These are phyloP conservation scores for Venturia effusa DNA, from an alignment of 2,329 filamentous ascomycete genomes.

Conservation along the genomic window DNA sequence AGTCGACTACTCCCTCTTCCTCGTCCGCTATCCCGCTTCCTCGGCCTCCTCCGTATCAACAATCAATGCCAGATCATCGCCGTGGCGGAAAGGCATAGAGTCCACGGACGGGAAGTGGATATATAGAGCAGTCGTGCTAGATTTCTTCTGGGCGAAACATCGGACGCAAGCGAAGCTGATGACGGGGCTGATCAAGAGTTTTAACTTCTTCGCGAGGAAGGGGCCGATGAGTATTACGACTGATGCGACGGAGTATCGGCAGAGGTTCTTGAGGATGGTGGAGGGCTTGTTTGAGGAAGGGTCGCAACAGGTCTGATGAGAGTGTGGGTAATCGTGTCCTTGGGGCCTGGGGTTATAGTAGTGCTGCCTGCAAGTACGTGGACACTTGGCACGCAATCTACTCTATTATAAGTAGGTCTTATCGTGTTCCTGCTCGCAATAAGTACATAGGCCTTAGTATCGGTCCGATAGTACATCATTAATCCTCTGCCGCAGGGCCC, in stretches of 20 bases:
- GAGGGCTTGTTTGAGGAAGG: slow-evolving; percentile 15
- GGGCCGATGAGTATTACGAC: slow-evolving; percentile 70
- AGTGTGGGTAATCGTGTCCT: too few species aligned
- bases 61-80: slow-evolving; percentile 15
- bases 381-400: too few species aligned
- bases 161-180: slow-evolving; percentile 54
- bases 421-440: too few species aligned
- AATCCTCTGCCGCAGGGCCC: too few species aligned
- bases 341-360: too few species aligned
- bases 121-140: slow-evolving; percentile 57
- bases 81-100: slow-evolving; percentile 52
- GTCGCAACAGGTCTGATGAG: neutral
- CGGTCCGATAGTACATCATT: too few species aligned
- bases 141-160: slow-evolving; percentile 73
- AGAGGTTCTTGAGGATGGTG: slow-evolving; percentile 44
- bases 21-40: slow-evolving; percentile 45
- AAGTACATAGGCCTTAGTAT: too few species aligned
- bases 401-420: too few species aligned
- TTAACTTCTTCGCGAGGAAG: slow-evolving; percentile 51
- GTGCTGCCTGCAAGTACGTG: too few species aligned
- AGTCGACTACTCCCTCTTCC: slow-evolving; percentile 66
- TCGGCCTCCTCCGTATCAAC: slow-evolving; percentile 21
- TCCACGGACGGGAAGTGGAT: slow-evolving; percentile 55
- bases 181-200: slow-evolving; percentile 53
- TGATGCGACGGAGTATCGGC: slow-evolving; percentile 54